phyloP scores from a whole-genome alignment of 75 land plant genomes.

The Pinus taeda region DNA sequence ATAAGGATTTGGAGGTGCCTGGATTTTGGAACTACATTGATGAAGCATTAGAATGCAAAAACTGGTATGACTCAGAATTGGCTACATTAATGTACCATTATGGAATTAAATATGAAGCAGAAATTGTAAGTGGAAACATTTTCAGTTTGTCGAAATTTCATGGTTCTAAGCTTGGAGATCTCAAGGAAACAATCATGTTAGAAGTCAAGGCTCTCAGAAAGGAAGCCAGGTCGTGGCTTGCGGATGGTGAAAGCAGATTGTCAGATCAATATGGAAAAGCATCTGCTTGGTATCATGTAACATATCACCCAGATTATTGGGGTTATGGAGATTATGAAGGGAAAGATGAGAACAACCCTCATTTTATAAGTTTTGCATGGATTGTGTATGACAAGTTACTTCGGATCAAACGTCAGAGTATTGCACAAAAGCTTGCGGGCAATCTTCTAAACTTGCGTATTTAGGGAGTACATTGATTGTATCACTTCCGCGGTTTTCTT shows the following conservation, averaged over 20 bases:
- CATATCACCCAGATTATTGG: constrained; percentile 73
- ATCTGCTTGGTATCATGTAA: constrained; percentile 95
- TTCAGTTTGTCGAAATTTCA: constrained; percentile 34
- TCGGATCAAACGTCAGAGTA: constrained; percentile 50
- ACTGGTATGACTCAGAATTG: constrained; percentile 64
- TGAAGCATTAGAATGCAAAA: constrained; percentile 55
- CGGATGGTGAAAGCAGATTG: constrained; percentile 20
- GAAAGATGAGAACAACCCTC: constrained; percentile 43
- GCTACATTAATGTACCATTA: constrained; percentile 72
- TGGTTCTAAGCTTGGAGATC: constrained; percentile 48
- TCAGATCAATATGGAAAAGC: constrained; percentile 56
- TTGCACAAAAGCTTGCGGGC: neutral
- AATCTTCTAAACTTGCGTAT: too few relatives aligned
- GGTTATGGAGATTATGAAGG: constrained; percentile 45
- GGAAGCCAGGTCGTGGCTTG: constrained; percentile 79
- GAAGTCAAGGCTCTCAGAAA: constrained; percentile 62
- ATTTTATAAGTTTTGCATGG: constrained; percentile 93
- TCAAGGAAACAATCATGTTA: constrained; percentile 42
- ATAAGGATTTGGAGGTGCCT: constrained; percentile 55
- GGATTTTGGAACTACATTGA: constrained; percentile 68
- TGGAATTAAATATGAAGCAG: constrained; percentile 78
- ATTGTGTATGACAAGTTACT: constrained; percentile 75
- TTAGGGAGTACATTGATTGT: too few relatives aligned
- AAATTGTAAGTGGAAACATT: constrained; percentile 64
- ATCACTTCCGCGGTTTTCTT: too few relatives aligned